These are phyloP conservation scores for Ustilaginoidea virens DNA, from an alignment of 2,329 filamentous ascomycete species.

Conservation along the genomic window DNA sequence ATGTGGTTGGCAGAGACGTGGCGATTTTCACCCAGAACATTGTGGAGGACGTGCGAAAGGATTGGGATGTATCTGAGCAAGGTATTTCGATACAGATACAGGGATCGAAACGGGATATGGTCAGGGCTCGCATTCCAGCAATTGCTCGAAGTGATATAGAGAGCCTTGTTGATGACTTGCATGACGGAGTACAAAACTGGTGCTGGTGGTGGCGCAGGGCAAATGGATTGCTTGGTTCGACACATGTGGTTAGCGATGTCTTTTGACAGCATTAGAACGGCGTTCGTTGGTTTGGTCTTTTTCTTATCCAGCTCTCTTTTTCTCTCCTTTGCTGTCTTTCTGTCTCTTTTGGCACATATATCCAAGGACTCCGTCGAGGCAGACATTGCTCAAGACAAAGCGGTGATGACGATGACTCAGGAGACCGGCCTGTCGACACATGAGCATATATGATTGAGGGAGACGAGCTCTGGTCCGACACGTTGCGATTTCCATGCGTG, in stretches of 20 bases:
- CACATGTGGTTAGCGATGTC: neutral
- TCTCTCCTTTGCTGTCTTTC: neutral
- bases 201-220: conserved; percentile 15
- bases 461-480: too few relatives aligned
- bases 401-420: too few relatives aligned
- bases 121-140: conserved; percentile 16
- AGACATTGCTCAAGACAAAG: too few relatives aligned
- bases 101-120: conserved; percentile 18
- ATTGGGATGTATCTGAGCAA: conserved; percentile 23
- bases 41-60: conserved; percentile 26
- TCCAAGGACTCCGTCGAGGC: too few relatives aligned
- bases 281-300: conserved; percentile 1
- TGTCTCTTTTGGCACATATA: too few relatives aligned
- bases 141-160: conserved; percentile 16
- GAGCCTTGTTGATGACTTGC: conserved; percentile 16
- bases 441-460: too few relatives aligned
- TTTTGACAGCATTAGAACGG: conserved; percentile 4
- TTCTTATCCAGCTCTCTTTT: neutral
- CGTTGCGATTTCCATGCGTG: too few relatives aligned
- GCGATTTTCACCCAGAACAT: conserved; percentile 27
- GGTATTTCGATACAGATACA: conserved; percentile 23
- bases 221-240: neutral
- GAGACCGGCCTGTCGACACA: too few relatives aligned
- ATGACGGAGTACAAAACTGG: conserved; percentile 18
- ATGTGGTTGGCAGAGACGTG: conserved; percentile 14